Evolutionary conservation across 202 grass and related monocot species (phyloP), one percentile per base, ranked within the genome.

Genomic region (Eragrostis tef): DNA sequence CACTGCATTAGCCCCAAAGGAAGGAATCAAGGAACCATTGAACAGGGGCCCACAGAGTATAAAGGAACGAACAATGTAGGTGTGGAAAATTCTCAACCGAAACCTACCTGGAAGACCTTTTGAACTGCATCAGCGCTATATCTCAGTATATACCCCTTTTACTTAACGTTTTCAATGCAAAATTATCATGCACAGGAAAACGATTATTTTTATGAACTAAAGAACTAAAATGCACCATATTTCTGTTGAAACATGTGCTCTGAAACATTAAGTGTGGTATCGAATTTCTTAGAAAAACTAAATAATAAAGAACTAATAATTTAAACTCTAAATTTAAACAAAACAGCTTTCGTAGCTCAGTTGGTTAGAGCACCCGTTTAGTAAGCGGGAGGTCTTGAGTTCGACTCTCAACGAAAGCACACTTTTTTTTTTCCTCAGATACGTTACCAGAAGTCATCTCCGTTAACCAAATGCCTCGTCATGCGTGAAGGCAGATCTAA

Each of bases 381-480:
- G 87, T 97, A 92, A 94, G 94, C 87, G 83, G 94, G 87, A 94
- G 85, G 83, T 92, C 87, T 92, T 94, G 89, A 94, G 87, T 94
- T 94, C 87, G 10, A 97, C 87, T 91, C 93, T 93, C 88, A 93
- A 88, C 42, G 81, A 93, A 86, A 93, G 90, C 93, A 88, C 3
- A 5, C 5, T 39, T 39, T 39, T 39, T 39, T 39, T 39, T 39
- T 39, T 2, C 34, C 34, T 39, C 34, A 4, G 0, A 39, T 6
- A 39, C 34, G 34, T 5, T 39, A 45, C 1, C 6, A 46, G 9
- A 46, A 46, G 9, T 46, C 11, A 46, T 46, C 44, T 46, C 9
- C 44, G 44, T 46, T 46, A 45, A 10, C 9, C 6, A 45, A 10
- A 45, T 45, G 44, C 9, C 44, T 46, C 44, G 1, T 46, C 43